Conservation (phyloP, 2,329 filamentous ascomycete species). For the Ramularia endophylla region DNA sequence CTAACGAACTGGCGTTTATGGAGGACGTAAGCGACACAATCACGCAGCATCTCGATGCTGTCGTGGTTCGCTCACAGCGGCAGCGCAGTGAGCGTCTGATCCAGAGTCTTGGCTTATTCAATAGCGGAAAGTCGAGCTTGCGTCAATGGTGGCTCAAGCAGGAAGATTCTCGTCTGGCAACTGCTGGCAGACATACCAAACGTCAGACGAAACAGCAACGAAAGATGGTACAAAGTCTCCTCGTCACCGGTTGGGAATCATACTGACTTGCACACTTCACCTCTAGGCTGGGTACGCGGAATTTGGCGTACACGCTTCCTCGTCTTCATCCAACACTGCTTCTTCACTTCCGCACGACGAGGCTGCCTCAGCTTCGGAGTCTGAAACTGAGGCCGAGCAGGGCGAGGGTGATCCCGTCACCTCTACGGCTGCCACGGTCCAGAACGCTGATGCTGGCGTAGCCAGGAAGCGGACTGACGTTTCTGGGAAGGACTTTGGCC, state of each 20-base stretch:
- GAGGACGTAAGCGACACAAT: slow-evolving; percentile 52
- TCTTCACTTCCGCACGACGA: too few species aligned
- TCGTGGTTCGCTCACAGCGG: slow-evolving; percentile 45
- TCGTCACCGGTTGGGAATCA: too few species aligned
- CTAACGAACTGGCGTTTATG: slow-evolving; percentile 49
- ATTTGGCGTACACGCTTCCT: slow-evolving; percentile 8
- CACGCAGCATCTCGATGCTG: slow-evolving; percentile 56
- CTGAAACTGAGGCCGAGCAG: too few species aligned
- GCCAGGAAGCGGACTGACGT: too few species aligned
- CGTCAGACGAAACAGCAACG: neutral
- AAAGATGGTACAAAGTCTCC: too few species aligned
- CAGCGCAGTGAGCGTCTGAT: slow-evolving; percentile 50
- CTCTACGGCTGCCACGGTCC: too few species aligned
- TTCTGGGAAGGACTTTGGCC: too few species aligned
- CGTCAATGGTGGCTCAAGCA: slow-evolving; percentile 27
- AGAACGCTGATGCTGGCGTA: too few species aligned
- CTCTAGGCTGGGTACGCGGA: slow-evolving; percentile 16
- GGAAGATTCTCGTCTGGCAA: slow-evolving; percentile 13
- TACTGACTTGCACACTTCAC: too few species aligned
- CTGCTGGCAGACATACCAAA: slow-evolving; percentile 3
- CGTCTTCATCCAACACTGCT: too few species aligned
- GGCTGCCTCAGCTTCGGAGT: too few species aligned
- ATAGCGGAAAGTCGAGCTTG: slow-evolving; percentile 19
- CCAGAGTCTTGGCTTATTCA: slow-evolving; percentile 47
- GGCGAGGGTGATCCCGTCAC: too few species aligned